Evolutionary conservation across 805 yeast genomes (phyloP), one percentile per base, ranked within the genome.

Genomic region (Lipomyces sp.): DNA sequence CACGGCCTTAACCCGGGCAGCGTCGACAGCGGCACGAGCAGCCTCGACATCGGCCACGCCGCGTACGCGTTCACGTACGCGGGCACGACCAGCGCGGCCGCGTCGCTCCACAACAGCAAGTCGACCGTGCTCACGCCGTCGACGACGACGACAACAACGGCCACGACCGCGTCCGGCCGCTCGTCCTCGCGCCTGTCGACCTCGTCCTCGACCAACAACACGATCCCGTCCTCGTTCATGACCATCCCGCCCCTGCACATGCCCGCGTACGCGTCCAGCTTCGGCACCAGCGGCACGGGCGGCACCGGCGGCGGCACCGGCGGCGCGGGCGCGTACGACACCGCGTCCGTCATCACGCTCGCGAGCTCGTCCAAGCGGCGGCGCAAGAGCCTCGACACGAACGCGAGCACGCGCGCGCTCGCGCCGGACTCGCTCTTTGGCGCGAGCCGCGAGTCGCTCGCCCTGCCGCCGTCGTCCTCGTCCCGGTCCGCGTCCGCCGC

Each of bases 301-400:
- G 13, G 14, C 28, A 26, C 32, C 24, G 28, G 32, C 16, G 28
- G 22, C n/a, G 19, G 36, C 10, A 13, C 26, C 42, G 8, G 24
- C 24, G 33, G 29, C 8, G 18, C 19, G 24, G 29, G 23, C 16
- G 23, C 51, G 24, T 43, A 51, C 39, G 59, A 55, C 38, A 55
- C 26, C n/a, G 59, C 59, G 22, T 55, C 59, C 11, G 51, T 55
- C 26, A 33, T 45, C 14, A 55, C 59, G 32, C 45, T 55, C 23
- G 59, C 59, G 21, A 45, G 52, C 43, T 55, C 59, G 33, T 55
- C 59, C 10, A 55, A 55, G 45, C 49, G 59, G 39, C 48, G 59
- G 36, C 49, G 59, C 10, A 55, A 45, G 50, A 45, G 52, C 36
- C 40, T 55, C 16, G 59, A 55, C 31, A 55, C 59, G 32, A 55